Percentiles rank a stretch among this genome's conserved stretches.
phyloP scores from a whole-genome alignment of 2,329 filamentous ascomycete species.

The Anisogramma anomala region DNA sequence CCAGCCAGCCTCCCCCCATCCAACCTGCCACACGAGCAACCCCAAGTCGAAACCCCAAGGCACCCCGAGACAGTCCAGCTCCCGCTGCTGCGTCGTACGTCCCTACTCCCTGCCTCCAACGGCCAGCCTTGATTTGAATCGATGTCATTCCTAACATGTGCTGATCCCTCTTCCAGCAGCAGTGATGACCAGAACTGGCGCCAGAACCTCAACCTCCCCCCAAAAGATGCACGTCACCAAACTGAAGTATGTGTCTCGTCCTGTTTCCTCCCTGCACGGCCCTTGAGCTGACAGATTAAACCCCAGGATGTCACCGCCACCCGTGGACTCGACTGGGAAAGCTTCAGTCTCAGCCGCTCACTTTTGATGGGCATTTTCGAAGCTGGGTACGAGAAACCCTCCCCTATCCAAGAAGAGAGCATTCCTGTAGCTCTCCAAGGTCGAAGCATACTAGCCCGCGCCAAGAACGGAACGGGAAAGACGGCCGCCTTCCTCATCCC shows the following conservation, averaged over 20 bases:
- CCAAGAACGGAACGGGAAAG: slow-evolving; percentile 98
- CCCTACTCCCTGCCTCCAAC: not conserved
- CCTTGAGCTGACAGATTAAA: not conserved
- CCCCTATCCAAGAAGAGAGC: slow-evolving; percentile 97
- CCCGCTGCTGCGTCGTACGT: not conserved
- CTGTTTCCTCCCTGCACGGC: no score
- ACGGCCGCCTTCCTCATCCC: slow-evolving; percentile 97
- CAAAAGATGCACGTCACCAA: slow-evolving; percentile 66
- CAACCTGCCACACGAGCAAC: slow-evolving; percentile 2
- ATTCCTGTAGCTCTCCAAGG: slow-evolving; percentile 94
- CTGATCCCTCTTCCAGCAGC: slow-evolving; percentile 32
- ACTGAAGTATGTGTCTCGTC: slow-evolving; percentile 50
- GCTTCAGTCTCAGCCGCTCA: slow-evolving; percentile 89
- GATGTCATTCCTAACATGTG: slow-evolving; percentile 21
- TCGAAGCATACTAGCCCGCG: slow-evolving; percentile 86
- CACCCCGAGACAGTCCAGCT: not conserved
- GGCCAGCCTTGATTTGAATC: no score
- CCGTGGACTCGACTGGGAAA: slow-evolving; percentile 94
- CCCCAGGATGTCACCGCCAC: slow-evolving; percentile 95
- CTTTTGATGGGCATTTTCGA: slow-evolving; percentile 99
- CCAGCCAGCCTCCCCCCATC: no score
- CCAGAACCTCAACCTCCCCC: slow-evolving; percentile 57
- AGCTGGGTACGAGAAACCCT: slow-evolving; percentile 96
- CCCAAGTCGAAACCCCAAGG: not conserved
- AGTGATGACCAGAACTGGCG: slow-evolving; percentile 58